phyloP scores from a whole-genome alignment of 2,329 filamentous ascomycete species.

The Fusarium domesticum region DNA sequence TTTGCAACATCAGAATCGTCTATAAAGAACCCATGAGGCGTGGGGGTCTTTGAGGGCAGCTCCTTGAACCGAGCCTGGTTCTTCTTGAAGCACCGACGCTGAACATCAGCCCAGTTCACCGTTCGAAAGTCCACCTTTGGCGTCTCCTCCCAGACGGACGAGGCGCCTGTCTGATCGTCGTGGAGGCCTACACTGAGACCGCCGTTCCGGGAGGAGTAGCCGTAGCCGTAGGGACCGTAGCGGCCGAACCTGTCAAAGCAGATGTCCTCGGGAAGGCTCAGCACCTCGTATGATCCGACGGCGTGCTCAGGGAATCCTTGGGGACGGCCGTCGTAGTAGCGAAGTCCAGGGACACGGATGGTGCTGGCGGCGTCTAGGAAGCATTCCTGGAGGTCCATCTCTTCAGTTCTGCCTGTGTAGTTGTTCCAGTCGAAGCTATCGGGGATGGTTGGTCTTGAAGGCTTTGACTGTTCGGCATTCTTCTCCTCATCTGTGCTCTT shows the following conservation, averaged over 20 bases:
- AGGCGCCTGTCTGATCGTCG: slow-evolving; percentile 77
- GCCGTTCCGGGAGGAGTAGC: slow-evolving; percentile 75
- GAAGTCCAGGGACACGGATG: slow-evolving; percentile 65
- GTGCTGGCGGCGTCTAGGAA: slow-evolving; percentile 69
- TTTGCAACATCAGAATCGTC: slow-evolving; percentile 29
- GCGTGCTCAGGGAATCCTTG: slow-evolving; percentile 80
- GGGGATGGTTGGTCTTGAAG: slow-evolving; percentile 22
- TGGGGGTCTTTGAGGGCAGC: slow-evolving; percentile 38
- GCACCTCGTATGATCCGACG: slow-evolving; percentile 79
- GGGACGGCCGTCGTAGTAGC: slow-evolving; percentile 74
- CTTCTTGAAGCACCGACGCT: slow-evolving; percentile 67
- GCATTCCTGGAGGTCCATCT: slow-evolving; percentile 63
- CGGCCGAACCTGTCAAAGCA: slow-evolving; percentile 93
- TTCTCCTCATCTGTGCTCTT: slow-evolving; percentile 5
- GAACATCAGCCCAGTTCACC: slow-evolving; percentile 75
- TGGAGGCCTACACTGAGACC: slow-evolving; percentile 83
- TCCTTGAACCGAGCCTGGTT: slow-evolving; percentile 69
- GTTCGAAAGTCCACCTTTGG: slow-evolving; percentile 73
- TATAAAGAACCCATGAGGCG: slow-evolving; percentile 52
- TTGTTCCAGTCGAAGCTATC: slow-evolving; percentile 36
- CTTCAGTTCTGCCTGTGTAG: slow-evolving; percentile 40
- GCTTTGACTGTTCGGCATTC: slow-evolving; percentile 11
- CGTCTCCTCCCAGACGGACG: slow-evolving; percentile 69
- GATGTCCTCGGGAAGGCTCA: slow-evolving; percentile 77
- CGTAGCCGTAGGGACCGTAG: slow-evolving; percentile 84